Base-by-base conservation (phyloP, 2,329 filamentous ascomycete genomes). In the Colletotrichum sp. region DNA sequence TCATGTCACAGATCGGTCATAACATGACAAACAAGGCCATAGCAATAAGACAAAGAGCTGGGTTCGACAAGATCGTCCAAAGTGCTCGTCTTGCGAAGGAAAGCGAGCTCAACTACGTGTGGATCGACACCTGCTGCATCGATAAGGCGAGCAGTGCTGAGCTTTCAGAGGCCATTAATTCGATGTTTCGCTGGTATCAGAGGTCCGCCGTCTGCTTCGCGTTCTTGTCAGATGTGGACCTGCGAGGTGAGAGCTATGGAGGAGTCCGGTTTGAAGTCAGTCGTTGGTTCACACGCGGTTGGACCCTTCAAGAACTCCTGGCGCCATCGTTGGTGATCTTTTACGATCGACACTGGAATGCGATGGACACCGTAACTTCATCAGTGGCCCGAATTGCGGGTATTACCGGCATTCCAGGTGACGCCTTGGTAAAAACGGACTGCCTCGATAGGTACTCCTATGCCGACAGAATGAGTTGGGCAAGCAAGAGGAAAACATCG, bases 101-200 rank as follows among this genome's bases (percentile, higher is more conserved):
- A 9, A 80, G 81, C 28, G 76, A 76, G 16, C 71, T 81, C 15
- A 77, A 60, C 13, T 85, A 83, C 69, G 72, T 82, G 16, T 86
- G 84, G 84, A 77, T 85, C 9, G 85, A 85, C 66, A 84, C 80
- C 5, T 84, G 83, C 78, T 84, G 83, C 28, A 78, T 85, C 69
- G 82, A 85, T 71, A 83, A 84, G 69, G 76, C 70, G 4, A 83
- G 80, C 69, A 81, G 79, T 32, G 79, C 81, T 1, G 84, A 85
- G 67, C 76, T 84, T 1, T 80, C 79, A 1, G 80, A 84, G 69
- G 80, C 83, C 1, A 85, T 79, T 66, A 79, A 78, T 55, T 77
- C 77, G 8, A 79, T 80, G 79, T 79, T 75, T 18, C 55, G 34
- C 16, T 86, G 83, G 83, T 86, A 86, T 71, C 70, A 77, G 16